These are phyloP conservation scores for Wickerhamiella kazuoi DNA, from an alignment of 805 yeast genomes.

Conservation along the genomic window DNA sequence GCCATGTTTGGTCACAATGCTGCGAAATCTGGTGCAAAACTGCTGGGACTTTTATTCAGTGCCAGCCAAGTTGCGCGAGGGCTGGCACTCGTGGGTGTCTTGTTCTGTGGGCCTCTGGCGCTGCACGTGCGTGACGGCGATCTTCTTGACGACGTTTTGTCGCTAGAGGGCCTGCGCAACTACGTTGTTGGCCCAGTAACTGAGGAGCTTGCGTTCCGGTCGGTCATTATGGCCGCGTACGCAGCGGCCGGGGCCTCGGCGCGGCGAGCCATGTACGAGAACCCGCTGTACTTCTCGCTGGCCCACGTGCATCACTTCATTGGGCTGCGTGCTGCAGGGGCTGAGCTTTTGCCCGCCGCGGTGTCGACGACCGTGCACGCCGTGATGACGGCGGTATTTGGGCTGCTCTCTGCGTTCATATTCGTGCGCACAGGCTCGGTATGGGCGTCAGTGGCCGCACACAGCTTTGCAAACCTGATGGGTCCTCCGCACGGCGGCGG, in stretches of 20 bases:
- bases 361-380: conserved; percentile 34
- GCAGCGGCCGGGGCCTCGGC: conserved; percentile 12
- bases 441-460: conserved; percentile 42
- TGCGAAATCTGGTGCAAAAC: too few species aligned
- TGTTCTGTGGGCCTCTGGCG: neutral
- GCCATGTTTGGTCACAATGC: too few species aligned
- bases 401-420: conserved; percentile 41
- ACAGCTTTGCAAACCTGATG: conserved; percentile 48
- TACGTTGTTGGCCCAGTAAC: conserved; percentile 56
- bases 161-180: conserved; percentile 31
- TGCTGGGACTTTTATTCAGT: too few species aligned
- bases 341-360: conserved; percentile 21
- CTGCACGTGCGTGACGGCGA: neutral
- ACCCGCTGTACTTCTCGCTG: conserved; percentile 55
- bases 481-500: conserved; percentile 38
- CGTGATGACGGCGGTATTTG: conserved; percentile 52
- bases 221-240: conserved; percentile 23
- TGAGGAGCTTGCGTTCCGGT: conserved; percentile 58
- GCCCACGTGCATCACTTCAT: conserved; percentile 68
- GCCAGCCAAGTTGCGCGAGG: neutral
- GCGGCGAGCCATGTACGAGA: conserved; percentile 20
- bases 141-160: neutral
- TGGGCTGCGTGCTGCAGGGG: conserved; percentile 24
- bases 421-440: conserved; percentile 35
- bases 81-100: neutral